Base-by-base conservation (phyloP, 2,329 filamentous ascomycete genomes). In the Colletotrichum agaves region DNA sequence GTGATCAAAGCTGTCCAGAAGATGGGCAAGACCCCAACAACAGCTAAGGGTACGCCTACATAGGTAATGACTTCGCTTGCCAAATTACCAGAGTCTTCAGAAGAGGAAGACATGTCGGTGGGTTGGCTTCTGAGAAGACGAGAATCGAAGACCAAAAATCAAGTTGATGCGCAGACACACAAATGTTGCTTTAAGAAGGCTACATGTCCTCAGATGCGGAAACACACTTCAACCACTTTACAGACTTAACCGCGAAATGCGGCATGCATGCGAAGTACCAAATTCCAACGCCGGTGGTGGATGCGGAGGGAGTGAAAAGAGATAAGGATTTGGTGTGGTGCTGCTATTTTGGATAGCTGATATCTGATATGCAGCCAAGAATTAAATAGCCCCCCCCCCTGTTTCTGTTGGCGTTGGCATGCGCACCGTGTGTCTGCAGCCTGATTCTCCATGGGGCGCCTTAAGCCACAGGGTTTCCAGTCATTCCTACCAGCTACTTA, bases 21-120 rank as follows among this genome's bases (percentile, higher is more conserved):
- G 3, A 55, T 55, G 8, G 52, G 52, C 17, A 55, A 21, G 5
- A 55, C n/a, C 7, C 52, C 52, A 15, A 33, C 52, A 21, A 55
- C 52, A 11, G 52, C 52, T 7, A 55, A 12, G 15, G 52, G 52
- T n/a, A 55, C 52, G 15, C 52, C 52, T 8, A 55, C 52, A 39
- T 55, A 55, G 4, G 52, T 55, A 33, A 55, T 55, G 35, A 55
- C 39, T 8, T 55, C 33, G 33, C 52, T 21, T 19, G 52, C 52
- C 15, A 39, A 55, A n/a, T 41, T n/a, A 21, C 52, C 17, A 11
- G 52, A 55, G n/a, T 55, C 33, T 23, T 19, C 27, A 17, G 52
- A 17, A 13, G 52, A 55, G n/a, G 52, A 10, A 11, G 23, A 15
- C 23, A 27, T 37, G 33, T 37, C 8, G 33, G 33, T 13, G 4